A percentile compares a stretch with the other conserved stretches of the same genome.
These are phyloP conservation scores for Xerocomus spinulosus DNA, from an alignment of 768 basidiomycete genomes.

Conservation along the genomic window DNA sequence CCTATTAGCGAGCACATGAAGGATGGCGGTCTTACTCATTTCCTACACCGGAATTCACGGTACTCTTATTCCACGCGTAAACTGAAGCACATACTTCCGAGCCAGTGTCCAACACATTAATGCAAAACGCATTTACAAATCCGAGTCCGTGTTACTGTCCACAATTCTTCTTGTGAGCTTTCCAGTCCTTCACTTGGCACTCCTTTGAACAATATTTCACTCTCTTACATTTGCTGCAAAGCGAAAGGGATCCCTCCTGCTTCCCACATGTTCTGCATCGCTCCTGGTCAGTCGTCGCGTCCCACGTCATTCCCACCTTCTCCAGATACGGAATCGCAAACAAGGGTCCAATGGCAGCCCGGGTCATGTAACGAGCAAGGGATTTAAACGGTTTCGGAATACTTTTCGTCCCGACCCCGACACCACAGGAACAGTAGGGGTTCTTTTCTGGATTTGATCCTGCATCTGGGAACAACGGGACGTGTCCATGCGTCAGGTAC, in stretches of 20 bases:
- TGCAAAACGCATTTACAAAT: too few species aligned
- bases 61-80: too few species aligned
- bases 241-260: conserved; percentile 20
- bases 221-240: conserved; percentile 37
- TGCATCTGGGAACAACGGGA: conserved; percentile 37
- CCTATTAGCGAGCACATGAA: too few species aligned
- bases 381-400: conserved; percentile 37
- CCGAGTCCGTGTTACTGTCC: not conserved
- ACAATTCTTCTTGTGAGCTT: conserved; percentile 39
- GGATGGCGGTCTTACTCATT: too few species aligned
- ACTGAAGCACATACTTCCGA: too few species aligned
- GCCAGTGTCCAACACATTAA: too few species aligned
- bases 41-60: too few species aligned
- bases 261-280: conserved; percentile 23
- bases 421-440: conserved; percentile 53
- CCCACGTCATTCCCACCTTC: conserved; percentile 20
- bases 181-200: conserved; percentile 49
- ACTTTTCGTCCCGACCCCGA: conserved; percentile 41
- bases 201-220: conserved; percentile 40
- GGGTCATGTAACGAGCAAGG: conserved; percentile 42
- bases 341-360: conserved; percentile 49
- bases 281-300: not conserved
- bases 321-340: conserved; percentile 51
- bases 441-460: conserved; percentile 30
- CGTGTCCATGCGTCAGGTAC: conserved; percentile 32